phyloP scores from a whole-genome alignment of 1,284 basidiomycete genomes.

The Veloboletus limbatus region DNA sequence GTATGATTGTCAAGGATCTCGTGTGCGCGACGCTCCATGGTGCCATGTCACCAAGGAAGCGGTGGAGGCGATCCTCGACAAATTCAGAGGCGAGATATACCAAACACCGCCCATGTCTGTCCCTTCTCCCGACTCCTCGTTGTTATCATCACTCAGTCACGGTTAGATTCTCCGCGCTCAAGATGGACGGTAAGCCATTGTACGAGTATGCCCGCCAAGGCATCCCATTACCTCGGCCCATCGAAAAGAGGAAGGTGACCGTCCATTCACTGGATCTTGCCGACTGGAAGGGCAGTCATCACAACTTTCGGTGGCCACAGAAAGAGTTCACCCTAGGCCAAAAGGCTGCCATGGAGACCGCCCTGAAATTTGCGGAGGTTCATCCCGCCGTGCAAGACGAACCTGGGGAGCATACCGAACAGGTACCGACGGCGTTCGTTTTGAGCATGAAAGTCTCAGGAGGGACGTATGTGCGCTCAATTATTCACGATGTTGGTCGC shows the following conservation, averaged over 20 bases:
- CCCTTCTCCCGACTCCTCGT: constrained; percentile 3
- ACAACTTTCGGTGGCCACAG: constrained; percentile 70
- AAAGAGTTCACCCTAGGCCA: constrained; percentile 69
- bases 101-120: constrained; percentile 91
- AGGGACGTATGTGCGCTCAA: constrained; percentile 95
- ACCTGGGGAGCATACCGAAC: constrained; percentile 37
- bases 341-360: constrained; percentile 63
- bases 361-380: constrained; percentile 49
- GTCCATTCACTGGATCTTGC: constrained; percentile 77
- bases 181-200: constrained; percentile 96
- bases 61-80: constrained; percentile 69
- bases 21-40: constrained; percentile 77
- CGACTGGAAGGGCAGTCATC: constrained; percentile 66
- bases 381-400: constrained; percentile 33
- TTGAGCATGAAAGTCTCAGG: constrained; percentile 89
- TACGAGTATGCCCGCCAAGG: constrained; percentile 96
- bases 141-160: constrained; percentile 10
- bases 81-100: constrained; percentile 84
- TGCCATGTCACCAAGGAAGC: constrained; percentile 78
- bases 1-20: constrained; percentile 87
- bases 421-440: constrained; percentile 76
- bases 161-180: constrained; percentile 90
- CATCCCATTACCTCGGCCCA: constrained; percentile 88
- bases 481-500: constrained; percentile 87
- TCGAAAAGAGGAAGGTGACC: constrained; percentile 83